Conservation (phyloP, 345 rosid species). For the Hibiscus mutabilis region DNA sequence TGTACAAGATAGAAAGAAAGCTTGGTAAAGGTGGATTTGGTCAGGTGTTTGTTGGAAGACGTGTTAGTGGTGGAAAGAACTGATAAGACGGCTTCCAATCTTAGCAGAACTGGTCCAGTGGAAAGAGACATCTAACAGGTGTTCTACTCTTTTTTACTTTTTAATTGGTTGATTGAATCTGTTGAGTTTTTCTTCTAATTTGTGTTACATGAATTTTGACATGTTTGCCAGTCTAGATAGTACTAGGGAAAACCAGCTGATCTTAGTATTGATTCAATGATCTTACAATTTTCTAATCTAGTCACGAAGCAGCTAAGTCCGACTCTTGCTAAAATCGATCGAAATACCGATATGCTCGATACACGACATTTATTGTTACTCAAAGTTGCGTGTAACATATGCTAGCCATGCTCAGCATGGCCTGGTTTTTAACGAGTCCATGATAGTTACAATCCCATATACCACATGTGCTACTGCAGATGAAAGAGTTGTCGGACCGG, state of each 20-base stretch:
- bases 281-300: neutral
- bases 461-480: neutral
- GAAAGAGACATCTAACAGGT: constrained; percentile 98
- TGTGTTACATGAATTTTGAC: neutral
- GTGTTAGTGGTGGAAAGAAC: constrained; percentile 51
- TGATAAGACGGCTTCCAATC: constrained; percentile 92
- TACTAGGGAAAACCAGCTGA: neutral
- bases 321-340: neutral
- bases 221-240: neutral
- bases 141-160: neutral
- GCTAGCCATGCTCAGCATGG: neutral
- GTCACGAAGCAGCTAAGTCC: neutral
- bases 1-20: constrained; percentile 77
- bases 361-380: neutral
- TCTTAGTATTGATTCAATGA: neutral
- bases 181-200: neutral
- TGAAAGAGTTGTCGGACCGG: neutral
- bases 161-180: neutral
- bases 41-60: constrained; percentile 96
- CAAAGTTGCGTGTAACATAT: neutral
- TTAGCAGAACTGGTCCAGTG: constrained; percentile 69
- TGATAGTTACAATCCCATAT: neutral
- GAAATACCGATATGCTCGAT: neutral
- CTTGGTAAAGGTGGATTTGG: constrained; percentile 99
- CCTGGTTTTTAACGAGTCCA: neutral